Conservation (phyloP, 1,284 basidiomycete genomes). For the Wallemia hederae region DNA sequence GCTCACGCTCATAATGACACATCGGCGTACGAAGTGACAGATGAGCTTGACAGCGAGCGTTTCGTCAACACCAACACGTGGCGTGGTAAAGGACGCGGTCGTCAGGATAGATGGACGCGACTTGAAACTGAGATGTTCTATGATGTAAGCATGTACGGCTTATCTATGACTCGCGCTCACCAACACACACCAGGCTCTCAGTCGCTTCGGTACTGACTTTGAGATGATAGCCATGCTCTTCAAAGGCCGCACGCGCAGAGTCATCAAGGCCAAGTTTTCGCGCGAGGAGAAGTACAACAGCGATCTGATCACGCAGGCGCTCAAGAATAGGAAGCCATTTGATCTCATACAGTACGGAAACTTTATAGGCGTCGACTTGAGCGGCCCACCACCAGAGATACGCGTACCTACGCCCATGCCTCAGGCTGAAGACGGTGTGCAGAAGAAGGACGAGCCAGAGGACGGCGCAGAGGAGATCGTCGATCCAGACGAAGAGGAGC, state of each 20-base stretch:
- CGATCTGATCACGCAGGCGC: slow-evolving; percentile 12
- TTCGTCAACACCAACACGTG: slow-evolving; percentile 63
- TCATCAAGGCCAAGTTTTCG: slow-evolving; percentile 74
- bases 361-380: slow-evolving; percentile 3
- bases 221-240: slow-evolving; percentile 62
- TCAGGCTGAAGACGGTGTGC: background rate
- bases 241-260: slow-evolving; percentile 53
- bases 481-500: background rate
- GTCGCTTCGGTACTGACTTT: slow-evolving; percentile 71
- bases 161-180: slow-evolving; percentile 1
- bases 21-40: slow-evolving; percentile 39
- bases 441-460: background rate
- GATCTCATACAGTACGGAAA: background rate
- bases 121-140: slow-evolving; percentile 66
- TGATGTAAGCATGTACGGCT: slow-evolving; percentile 24
- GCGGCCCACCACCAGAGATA: slow-evolving; percentile 5
- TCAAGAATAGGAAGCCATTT: slow-evolving; percentile 7
- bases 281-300: slow-evolving; percentile 52
- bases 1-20: slow-evolving; percentile 21
- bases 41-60: slow-evolving; percentile 49
- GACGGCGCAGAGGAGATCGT: background rate
- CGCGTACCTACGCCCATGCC: background rate
- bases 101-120: slow-evolving; percentile 37
- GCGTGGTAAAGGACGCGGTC: slow-evolving; percentile 36
- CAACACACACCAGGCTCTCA: slow-evolving; percentile 28